phyloP scores from a whole-genome alignment of 768 basidiomycete genomes.

The Gloeopeniophorella convolvens region DNA sequence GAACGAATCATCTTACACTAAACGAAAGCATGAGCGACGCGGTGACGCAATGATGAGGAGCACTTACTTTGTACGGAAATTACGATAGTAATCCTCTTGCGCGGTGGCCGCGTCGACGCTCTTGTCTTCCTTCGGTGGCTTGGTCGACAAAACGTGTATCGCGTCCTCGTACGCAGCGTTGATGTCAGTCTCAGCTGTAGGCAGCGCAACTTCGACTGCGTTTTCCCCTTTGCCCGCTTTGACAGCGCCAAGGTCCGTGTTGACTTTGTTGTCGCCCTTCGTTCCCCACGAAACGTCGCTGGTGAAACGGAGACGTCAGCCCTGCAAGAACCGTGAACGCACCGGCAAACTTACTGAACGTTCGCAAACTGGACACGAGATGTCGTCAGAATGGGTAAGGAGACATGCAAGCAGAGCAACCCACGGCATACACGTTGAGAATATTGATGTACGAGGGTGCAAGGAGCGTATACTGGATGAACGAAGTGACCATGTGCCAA shows the following conservation, averaged over 20 bases:
- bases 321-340: neutral
- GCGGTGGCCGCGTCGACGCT: conserved; percentile 54
- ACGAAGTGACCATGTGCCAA: conserved; percentile 97
- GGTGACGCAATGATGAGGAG: neutral
- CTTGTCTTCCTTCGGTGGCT: conserved; percentile 65
- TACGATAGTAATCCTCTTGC: conserved; percentile 84
- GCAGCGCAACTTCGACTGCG: conserved; percentile 81
- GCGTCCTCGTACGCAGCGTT: conserved; percentile 90
- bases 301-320: conserved; percentile 3
- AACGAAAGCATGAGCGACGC: neutral
- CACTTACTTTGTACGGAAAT: conserved; percentile 79
- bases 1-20: neutral
- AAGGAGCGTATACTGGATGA: conserved; percentile 87
- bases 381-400: no score
- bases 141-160: conserved; percentile 68
- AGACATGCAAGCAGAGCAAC: conserved; percentile 20
- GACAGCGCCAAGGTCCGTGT: conserved; percentile 81
- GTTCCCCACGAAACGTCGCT: conserved; percentile 93
- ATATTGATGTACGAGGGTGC: conserved; percentile 93
- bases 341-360: conserved; percentile 44
- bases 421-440: conserved; percentile 81
- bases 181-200: conserved; percentile 84
- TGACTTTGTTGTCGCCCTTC: conserved; percentile 86
- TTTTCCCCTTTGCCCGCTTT: conserved; percentile 58
- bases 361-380: conserved; percentile 64